phyloP scores from a whole-genome alignment of 2,329 filamentous ascomycete genomes.

The Colletotrichum sp. region DNA sequence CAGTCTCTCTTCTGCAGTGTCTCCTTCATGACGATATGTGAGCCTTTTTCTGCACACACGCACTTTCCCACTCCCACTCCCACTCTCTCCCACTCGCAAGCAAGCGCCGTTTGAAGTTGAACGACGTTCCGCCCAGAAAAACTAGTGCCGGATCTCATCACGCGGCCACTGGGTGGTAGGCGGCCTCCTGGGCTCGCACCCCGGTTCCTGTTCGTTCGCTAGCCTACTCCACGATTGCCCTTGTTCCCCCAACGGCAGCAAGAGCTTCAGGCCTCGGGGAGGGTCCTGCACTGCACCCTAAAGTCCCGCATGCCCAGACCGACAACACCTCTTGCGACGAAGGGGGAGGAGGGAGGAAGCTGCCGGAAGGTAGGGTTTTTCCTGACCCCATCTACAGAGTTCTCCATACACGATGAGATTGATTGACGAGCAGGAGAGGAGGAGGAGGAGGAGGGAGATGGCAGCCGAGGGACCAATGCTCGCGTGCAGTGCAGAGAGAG shows the following conservation, averaged over 20 bases:
- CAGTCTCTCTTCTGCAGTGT: not conserved
- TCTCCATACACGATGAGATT: not conserved
- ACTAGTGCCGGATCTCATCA: slow-evolving; percentile 9
- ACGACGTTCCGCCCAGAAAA: not conserved
- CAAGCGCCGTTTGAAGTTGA: not conserved
- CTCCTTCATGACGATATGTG: not conserved
- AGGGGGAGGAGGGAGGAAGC: not conserved
- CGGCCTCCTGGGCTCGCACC: not conserved
- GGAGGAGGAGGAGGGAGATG: not conserved
- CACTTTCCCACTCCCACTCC: not conserved
- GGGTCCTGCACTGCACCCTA: not conserved
- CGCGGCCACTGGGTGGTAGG: not conserved
- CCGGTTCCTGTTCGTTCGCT: not conserved
- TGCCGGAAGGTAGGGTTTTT: not conserved
- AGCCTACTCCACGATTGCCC: slow-evolving; percentile 10
- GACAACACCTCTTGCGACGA: not conserved
- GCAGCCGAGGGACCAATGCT: not conserved
- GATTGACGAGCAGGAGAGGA: not conserved
- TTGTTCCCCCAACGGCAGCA: not conserved
- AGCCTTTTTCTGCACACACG: not conserved
- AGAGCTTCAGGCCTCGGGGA: not conserved
- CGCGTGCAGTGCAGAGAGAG: not conserved
- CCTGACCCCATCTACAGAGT: not conserved
- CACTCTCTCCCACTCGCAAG: not conserved
- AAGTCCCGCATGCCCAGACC: not conserved